phyloP scores from a whole-genome alignment of 768 basidiomycete species.

The Collybia sp. region DNA sequence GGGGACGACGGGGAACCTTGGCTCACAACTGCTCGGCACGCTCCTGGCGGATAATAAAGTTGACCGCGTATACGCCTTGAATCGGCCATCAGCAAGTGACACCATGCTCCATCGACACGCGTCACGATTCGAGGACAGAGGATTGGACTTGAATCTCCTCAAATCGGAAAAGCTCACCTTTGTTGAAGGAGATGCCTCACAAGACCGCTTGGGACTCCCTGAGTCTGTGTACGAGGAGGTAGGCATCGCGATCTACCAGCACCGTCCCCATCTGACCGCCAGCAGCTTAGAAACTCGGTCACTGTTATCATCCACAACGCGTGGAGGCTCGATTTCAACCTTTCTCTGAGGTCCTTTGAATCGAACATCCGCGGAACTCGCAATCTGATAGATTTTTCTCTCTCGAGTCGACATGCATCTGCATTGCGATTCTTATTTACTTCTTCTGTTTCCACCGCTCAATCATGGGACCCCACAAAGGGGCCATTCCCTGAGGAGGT shows the following conservation, averaged over 20 bases:
- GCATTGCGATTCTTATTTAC: slow-evolving; percentile 23
- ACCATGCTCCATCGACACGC: slow-evolving; percentile 12
- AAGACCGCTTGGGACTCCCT: slow-evolving; percentile 9
- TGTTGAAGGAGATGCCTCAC: slow-evolving; percentile 11
- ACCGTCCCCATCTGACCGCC: slow-evolving; percentile 1
- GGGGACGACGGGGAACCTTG: slow-evolving; percentile 21
- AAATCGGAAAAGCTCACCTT: slow-evolving; percentile 11
- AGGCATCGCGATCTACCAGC: slow-evolving; percentile 1
- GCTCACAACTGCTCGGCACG: slow-evolving; percentile 16
- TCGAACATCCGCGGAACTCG: slow-evolving; percentile 26
- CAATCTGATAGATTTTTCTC: slow-evolving; percentile 24
- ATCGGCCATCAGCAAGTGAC: slow-evolving; percentile 6
- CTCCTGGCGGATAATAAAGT: slow-evolving; percentile 26
- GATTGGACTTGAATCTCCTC: slow-evolving; percentile 10
- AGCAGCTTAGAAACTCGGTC: slow-evolving; percentile 20
- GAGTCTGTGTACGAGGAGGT: neutral
- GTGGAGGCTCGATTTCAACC: slow-evolving; percentile 38
- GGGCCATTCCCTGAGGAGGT: slow-evolving; percentile 23
- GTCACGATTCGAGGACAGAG: slow-evolving; percentile 12
- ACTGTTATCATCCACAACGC: slow-evolving; percentile 30
- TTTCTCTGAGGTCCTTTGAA: slow-evolving; percentile 30
- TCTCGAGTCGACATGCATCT: slow-evolving; percentile 10
- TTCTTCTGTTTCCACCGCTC: slow-evolving; percentile 25
- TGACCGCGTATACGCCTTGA: slow-evolving; percentile 35
- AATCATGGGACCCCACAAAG: slow-evolving; percentile 11